These are phyloP conservation scores for Phytophthora boehmeriae DNA, from an alignment of 352 stramenopile genomes.

Conservation along the genomic window DNA sequence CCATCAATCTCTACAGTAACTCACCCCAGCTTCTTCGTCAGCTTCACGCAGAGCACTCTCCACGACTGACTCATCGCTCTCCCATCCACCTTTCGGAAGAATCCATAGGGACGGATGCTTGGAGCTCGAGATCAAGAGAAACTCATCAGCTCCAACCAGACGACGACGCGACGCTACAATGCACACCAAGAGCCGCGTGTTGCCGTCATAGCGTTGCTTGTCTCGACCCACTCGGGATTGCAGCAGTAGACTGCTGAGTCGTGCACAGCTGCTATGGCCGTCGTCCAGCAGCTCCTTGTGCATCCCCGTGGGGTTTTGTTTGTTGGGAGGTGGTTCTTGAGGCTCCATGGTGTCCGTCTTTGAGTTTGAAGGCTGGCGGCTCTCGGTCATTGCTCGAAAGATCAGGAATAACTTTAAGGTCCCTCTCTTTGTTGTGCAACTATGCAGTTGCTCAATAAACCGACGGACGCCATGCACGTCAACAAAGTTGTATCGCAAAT, in stretches of 20 bases:
- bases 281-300: conserved; percentile 16
- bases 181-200: conserved; percentile 59
- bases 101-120: conserved; percentile 93
- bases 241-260: conserved; percentile 32
- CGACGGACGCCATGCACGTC: conserved; percentile 2
- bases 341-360: conserved; percentile 1
- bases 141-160: conserved; percentile 3
- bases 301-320: conserved; percentile 23
- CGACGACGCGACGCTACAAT: conserved; percentile 43
- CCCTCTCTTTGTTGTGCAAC: not conserved
- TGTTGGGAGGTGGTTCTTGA: conserved; percentile 19
- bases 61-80: conserved; percentile 92
- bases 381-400: conserved; percentile 21
- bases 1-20: not conserved
- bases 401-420: conserved; percentile 7
- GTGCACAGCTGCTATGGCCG: not conserved
- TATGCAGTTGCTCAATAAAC: not conserved
- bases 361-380: conserved; percentile 1
- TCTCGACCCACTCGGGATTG: conserved; percentile 65
- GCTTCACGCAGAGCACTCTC: conserved; percentile 93
- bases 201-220: conserved; percentile 73
- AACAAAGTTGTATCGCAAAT: no score
- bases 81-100: conserved; percentile 97
- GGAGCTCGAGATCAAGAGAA: conserved; percentile 91
- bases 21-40: conserved; percentile 93